Base-by-base conservation (phyloP, 352 stramenopile species). In the Aphanomyces stellatus region DNA sequence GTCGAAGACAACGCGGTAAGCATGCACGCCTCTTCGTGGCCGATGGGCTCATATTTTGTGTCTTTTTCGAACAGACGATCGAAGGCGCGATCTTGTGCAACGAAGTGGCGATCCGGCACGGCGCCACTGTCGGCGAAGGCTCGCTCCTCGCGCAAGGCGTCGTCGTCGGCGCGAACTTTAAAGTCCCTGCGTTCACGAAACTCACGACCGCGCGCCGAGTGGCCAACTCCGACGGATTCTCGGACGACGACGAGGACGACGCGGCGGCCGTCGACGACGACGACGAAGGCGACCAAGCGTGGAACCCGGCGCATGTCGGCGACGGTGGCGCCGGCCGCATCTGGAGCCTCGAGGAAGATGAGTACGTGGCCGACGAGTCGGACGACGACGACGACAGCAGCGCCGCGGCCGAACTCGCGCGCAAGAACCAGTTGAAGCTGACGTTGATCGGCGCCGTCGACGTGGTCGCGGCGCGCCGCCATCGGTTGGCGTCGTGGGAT, bases 291-390 rank as follows among this genome's bases (percentile, higher is more conserved):
- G 82, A 86, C n/a, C 61, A 70, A 13, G 40, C 35, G 25, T 95
- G 86, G 86, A 78, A 85, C 64, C 65, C 76, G 24, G 73, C 76
- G 37, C 73, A 93, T n/a, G 86, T 95, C 7, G 86, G 86, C 27
- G 71, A 74, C 0, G 78, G 76, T 22, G 86, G 86, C 24, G 81
- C 88, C 8, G 86, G 86, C 17, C 81, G 86, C 4, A 62, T 93
- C 17, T 95, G 86, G 86, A 91, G 82, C 42, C 69, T 94, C 40
- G 85, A 93, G 28, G 87, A 95, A 19, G 86, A 96, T 51, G 83
- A 91, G 33, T 85, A 73, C 15, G 78, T 85, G 43, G n/a, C n/a
- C n/a, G 84, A 82, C 35, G 78, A 89, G 3, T 69, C 74, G 0
- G 78, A 82, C 17, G 80, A 87, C 3, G 73, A 81, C 5, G 72